Base-by-base conservation (phyloP, 352 stramenopile species). In the Pythium dissimile region DNA sequence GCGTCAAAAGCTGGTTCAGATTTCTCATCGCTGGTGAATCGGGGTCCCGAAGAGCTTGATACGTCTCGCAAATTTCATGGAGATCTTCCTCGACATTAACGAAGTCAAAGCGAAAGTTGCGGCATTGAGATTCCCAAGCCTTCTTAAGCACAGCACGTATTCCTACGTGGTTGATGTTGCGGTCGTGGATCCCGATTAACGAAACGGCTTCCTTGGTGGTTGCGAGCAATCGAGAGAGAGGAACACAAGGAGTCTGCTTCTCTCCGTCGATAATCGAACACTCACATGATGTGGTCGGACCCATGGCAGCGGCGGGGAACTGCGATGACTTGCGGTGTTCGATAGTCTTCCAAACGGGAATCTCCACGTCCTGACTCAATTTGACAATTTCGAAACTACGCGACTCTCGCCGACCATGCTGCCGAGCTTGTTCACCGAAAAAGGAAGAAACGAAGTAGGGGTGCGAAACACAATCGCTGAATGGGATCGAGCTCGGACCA, bases 391-490 rank as follows among this genome's bases (percentile, higher is more conserved):
- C 79, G 52, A 88, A 84, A 38, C 79, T 89, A 24, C 75, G 69
- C 5, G 69, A 69, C 50, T 85, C 69, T 16, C 70, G 66, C 15
- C 67, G 68, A 64, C 70, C 84, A 18, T 84, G 32, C 13, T 70
- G 64, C 15, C 67, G 68, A 18, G 72, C 71, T 55, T 84, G 72
- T 18, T 89, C 72, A 12, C 67, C 65, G 62, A 85, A 91, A 47
- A 92, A 92, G 26, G 78, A 83, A 23, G 66, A 71, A 15, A 78
- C 79, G 34, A 89, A 92, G 39, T 88, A 92, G n/a, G 81, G 81
- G 34, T 92, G 81, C 1, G 75, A 83, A 16, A 89, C 75, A 43
- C 73, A 88, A 27, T 84, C 72, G 5, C 62, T 72, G 44, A 86
- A 75, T 26, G 66, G 41, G 4, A 52, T 49, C 5, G 58, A 38